A percentile compares a stretch with the other conserved stretches of the same genome.
These are phyloP conservation scores for Cordia subcordata DNA, from an alignment of 257 asterid genomes.

Conservation along the genomic window DNA sequence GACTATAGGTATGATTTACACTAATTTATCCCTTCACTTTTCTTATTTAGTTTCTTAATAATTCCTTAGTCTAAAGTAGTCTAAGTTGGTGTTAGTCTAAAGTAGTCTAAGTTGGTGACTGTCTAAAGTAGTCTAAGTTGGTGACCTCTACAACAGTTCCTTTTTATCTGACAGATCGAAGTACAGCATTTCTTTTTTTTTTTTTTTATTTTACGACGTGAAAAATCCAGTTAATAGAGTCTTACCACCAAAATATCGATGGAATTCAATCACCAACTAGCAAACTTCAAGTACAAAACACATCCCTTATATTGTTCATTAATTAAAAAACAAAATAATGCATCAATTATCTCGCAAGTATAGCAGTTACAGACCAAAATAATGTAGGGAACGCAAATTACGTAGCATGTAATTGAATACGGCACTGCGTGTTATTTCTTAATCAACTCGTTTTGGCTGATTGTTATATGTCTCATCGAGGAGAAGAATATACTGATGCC, in stretches of 20 bases:
- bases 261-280: no score
- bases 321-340: no score
- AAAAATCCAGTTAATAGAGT: no score
- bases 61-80: conserved; percentile 2
- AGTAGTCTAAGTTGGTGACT: conserved; percentile 15
- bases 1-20: no score
- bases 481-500: conserved; percentile 10
- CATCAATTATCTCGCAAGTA: no score
- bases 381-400: conserved; percentile 7
- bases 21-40: no score
- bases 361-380: background rate
- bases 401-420: conserved; percentile 4
- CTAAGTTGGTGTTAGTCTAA: conserved; percentile 14
- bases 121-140: conserved; percentile 9
- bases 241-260: no score
- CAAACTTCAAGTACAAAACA: no score
- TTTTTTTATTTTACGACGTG: no score
- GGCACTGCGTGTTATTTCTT: conserved; percentile 7
- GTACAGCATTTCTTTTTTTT: no score
- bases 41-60: no score
- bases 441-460: conserved; percentile 12
- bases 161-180: conserved; percentile 8
- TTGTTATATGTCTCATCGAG: background rate
- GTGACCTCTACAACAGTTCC: conserved; percentile 11
- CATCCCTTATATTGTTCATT: no score